Conservation (phyloP, 805 yeast genomes). For the Starmerella bombi region DNA sequence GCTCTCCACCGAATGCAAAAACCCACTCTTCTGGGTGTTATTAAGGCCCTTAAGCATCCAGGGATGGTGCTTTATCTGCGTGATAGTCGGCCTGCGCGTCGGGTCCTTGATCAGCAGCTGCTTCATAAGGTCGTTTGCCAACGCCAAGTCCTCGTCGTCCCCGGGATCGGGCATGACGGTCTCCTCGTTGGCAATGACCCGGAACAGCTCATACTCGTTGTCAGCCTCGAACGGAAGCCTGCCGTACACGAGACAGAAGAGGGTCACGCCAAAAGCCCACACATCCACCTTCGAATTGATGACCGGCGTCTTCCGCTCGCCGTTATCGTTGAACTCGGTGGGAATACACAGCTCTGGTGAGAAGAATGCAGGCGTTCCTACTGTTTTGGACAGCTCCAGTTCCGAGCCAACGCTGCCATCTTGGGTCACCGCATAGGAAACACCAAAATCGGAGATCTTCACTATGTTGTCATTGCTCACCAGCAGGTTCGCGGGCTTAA, state of each 20-base stretch:
- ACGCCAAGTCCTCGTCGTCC: constrained; percentile 21
- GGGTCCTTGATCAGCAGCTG: constrained; percentile 62
- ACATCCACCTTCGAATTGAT: constrained; percentile 79
- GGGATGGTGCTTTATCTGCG: constrained; percentile 63
- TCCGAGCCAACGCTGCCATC: constrained; percentile 38
- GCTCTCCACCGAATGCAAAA: constrained; percentile 22
- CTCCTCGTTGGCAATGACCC: constrained; percentile 55
- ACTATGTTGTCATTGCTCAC: constrained; percentile 58
- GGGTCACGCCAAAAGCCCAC: constrained; percentile 94
- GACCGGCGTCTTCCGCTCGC: constrained; percentile 29
- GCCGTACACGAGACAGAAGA: constrained; percentile 80
- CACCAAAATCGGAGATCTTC: constrained; percentile 94
- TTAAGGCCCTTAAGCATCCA: constrained; percentile 41
- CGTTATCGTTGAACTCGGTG: constrained; percentile 14
- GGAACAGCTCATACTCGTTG: constrained; percentile 73
- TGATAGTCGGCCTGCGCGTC: constrained; percentile 48
- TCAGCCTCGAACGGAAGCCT: constrained; percentile 78
- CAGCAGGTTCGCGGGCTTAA: constrained; percentile 84
- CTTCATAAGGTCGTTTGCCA: constrained; percentile 41
- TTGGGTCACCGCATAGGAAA: constrained; percentile 53
- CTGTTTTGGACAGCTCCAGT: constrained; percentile 82
- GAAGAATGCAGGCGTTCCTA: constrained; percentile 94
- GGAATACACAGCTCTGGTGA: constrained; percentile 74
- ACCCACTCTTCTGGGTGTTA: constrained; percentile 23
- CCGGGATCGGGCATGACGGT: constrained; percentile 41